A percentile compares a stretch with the other conserved stretches of the same genome.
Conservation (phyloP, 2,329 filamentous ascomycete species). For the Arthroderma sp. region DNA sequence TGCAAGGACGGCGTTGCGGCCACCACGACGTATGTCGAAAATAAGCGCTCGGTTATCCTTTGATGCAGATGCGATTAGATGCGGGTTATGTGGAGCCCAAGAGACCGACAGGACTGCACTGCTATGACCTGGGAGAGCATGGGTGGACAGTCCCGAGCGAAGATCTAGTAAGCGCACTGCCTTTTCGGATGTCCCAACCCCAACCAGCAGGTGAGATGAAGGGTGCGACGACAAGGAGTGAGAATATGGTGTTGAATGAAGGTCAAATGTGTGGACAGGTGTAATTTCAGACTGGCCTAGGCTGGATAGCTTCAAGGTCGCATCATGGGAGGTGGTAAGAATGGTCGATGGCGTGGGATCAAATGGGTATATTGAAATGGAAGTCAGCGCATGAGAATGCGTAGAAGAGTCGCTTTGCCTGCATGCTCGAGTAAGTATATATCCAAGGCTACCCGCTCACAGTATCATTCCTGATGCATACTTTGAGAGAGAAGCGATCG, state of each 20-base stretch:
- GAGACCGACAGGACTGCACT: constrained; percentile 55
- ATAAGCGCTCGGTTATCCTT: constrained; percentile 70
- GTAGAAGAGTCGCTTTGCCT: constrained; percentile 23
- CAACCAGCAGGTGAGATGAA: constrained; percentile 63
- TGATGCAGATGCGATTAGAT: constrained; percentile 73
- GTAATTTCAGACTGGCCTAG: constrained; percentile 27
- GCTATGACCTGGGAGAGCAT: constrained; percentile 55
- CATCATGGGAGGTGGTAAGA: constrained; percentile 33
- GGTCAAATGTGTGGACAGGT: constrained; percentile 33
- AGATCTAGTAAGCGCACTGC: constrained; percentile 76
- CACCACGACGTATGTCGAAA: constrained; percentile 73
- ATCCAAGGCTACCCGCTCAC: neutral
- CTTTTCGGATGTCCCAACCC: constrained; percentile 77
- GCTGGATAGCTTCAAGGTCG: constrained; percentile 32
- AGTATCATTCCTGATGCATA: constrained; percentile 5
- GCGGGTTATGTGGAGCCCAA: constrained; percentile 72
- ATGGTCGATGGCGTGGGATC: constrained; percentile 35
- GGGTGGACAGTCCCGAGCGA: constrained; percentile 62
- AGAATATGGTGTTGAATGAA: constrained; percentile 37
- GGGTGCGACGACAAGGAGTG: constrained; percentile 58
- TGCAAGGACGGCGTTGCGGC: constrained; percentile 54
- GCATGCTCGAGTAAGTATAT: neutral
- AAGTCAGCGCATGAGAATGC: constrained; percentile 35
- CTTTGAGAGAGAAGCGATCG: constrained; percentile 36
- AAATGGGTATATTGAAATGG: constrained; percentile 36